These are phyloP conservation scores for Diaporthe vaccinii DNA, from an alignment of 2,329 filamentous ascomycete species.

Conservation along the genomic window DNA sequence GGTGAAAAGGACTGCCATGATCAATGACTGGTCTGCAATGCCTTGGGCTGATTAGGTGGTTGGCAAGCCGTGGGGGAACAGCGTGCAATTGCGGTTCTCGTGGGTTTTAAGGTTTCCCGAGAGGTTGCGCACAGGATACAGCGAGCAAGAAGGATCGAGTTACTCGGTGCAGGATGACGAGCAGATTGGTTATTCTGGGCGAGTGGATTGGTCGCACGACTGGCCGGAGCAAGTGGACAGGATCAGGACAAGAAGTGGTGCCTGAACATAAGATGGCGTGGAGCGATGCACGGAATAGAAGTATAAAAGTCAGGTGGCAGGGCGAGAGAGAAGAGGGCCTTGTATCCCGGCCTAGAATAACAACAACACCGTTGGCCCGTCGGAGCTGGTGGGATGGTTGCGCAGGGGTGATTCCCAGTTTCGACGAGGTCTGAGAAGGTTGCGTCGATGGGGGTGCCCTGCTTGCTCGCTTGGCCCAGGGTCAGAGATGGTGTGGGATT, in stretches of 20 bases:
- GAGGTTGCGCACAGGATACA: neutral
- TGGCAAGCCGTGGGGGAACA: neutral
- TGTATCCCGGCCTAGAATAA: conserved; percentile 12
- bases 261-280: neutral
- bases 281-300: conserved; percentile 15
- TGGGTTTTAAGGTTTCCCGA: conserved; percentile 26
- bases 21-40: conserved; percentile 45
- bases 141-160: conserved; percentile 19
- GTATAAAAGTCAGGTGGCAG: conserved; percentile 32
- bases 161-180: conserved; percentile 27
- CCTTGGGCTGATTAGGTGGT: conserved; percentile 3
- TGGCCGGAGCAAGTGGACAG: conserved; percentile 4
- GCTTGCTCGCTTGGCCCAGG: neutral
- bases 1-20: conserved; percentile 70
- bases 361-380: conserved; percentile 14
- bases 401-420: conserved; percentile 45
- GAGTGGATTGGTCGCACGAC: neutral
- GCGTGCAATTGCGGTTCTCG: conserved; percentile 1
- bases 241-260: conserved; percentile 19
- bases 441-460: conserved; percentile 17
- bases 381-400: conserved; percentile 20
- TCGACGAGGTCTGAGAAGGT: conserved; percentile 27
- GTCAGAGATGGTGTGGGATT: neutral
- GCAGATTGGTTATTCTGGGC: conserved; percentile 32
- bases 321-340: neutral